These are phyloP conservation scores for Phytophthora pini DNA, from an alignment of 352 stramenopile genomes.

Conservation along the genomic window DNA sequence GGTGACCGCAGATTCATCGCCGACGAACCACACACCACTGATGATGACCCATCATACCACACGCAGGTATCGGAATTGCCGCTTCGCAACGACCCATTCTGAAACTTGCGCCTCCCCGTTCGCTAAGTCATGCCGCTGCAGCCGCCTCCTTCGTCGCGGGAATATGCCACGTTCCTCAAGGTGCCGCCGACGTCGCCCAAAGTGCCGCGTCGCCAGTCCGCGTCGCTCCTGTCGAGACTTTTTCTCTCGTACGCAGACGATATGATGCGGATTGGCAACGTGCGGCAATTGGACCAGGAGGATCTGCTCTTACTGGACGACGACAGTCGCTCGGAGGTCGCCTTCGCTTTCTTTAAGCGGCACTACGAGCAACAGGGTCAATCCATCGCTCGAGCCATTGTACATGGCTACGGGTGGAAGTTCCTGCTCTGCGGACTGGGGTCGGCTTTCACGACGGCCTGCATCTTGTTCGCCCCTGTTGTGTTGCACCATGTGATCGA, in stretches of 20 bases:
- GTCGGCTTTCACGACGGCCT: constrained; percentile 20
- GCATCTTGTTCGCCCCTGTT: constrained; percentile 38
- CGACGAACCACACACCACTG: too few species aligned
- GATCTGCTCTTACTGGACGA: constrained; percentile 40
- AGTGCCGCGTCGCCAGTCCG: background rate
- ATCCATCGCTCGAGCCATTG: constrained; percentile 32
- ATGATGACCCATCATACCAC: too few species aligned
- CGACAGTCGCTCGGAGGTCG: constrained; percentile 25
- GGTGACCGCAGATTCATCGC: too few species aligned
- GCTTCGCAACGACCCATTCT: too few species aligned
- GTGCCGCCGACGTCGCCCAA: too few species aligned
- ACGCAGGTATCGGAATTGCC: too few species aligned
- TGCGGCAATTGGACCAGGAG: constrained; percentile 32
- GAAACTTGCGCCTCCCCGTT: too few species aligned
- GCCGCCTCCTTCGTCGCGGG: too few species aligned
- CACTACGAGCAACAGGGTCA: constrained; percentile 22
- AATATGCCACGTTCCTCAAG: too few species aligned
- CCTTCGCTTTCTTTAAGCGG: constrained; percentile 25
- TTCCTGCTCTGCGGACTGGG: constrained; percentile 31
- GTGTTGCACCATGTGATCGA: constrained; percentile 53
- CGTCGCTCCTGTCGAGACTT: constrained; percentile 29
- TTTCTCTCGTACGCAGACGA: constrained; percentile 40
- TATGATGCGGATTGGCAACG: constrained; percentile 39
- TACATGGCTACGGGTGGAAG: constrained; percentile 25
- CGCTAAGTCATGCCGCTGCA: too few species aligned